Evolutionary conservation across 2,329 filamentous ascomycete genomes (phyloP), one percentile per base, ranked within the genome.

Genomic region (Chrysoporthe deuterocubensis): DNA sequence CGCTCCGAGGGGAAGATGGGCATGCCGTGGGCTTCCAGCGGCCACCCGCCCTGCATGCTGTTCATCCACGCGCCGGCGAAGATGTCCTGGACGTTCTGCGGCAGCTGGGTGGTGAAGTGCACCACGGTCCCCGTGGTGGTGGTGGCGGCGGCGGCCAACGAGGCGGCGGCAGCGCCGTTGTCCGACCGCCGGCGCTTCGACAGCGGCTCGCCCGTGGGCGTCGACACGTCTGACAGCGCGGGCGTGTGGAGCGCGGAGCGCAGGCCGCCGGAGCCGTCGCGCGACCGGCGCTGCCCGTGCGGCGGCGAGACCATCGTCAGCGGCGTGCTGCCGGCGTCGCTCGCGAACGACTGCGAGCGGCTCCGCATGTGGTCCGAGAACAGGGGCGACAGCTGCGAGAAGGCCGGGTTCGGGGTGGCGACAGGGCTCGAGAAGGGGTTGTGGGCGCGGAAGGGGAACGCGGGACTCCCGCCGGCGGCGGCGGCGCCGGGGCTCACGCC

Each of bases 41-140:
- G 40, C 40, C 40, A 60, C 18, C 48, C 48, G 14, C 13, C n/a
- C 9, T 43, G 34, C n/a, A 43, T 60, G 11, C 16, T 60, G 40
- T 32, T 14, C 40, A 60, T 44, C 34, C 34, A 60, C n/a, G 57
- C 37, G 18, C 57, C 42, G 1, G 40, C 37, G 9, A 68, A 66
- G 40, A 68, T 65, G 21, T 56, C 62, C 57, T 59, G 57, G 11
- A 68, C 21, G 14, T 68, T 68, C 6, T 44, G 48, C 1, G 66
- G 66, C 13, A 68, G n/a, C 14, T 66, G 56, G 2, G 56, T 44
- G 34, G 62, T 68, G 57, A 68, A 66, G 14, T 59, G 62, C 11
- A 48, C 32, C 21, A 11, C n/a, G 6, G 32, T 8, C 11, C 21
- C 42, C 6, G 37, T 16, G 9, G 57, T 44, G 37, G 56, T 5